phyloP scores from a whole-genome alignment of 495 filamentous ascomycete genomes.

The Lophiotrema nucula region DNA sequence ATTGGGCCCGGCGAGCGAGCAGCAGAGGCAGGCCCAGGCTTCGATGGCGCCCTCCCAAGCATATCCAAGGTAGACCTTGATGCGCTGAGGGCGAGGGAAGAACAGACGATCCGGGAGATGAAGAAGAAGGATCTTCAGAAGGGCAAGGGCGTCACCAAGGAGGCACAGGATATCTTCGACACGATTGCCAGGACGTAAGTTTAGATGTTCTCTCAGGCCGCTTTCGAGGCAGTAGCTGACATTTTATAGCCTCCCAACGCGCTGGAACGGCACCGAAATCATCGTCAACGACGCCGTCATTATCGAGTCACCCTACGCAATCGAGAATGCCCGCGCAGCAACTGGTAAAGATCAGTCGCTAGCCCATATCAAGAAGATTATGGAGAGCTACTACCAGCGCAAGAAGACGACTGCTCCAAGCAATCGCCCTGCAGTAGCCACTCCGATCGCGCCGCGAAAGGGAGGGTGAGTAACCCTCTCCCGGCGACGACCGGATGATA shows the following conservation, averaged over 20 bases:
- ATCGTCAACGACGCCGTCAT: conserved; percentile 65
- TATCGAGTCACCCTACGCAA: conserved; percentile 59
- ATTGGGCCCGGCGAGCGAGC: conserved; percentile 39
- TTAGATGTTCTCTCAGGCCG: background rate
- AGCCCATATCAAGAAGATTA: conserved; percentile 62
- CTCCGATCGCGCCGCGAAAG: conserved; percentile 37
- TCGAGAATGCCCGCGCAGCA: conserved; percentile 57
- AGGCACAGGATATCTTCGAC: conserved; percentile 71
- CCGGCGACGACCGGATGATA: too few species aligned
- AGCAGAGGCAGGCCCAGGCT: conserved; percentile 27
- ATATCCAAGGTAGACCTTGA: conserved; percentile 49
- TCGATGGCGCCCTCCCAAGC: conserved; percentile 35
- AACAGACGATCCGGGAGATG: conserved; percentile 52
- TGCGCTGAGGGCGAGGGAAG: conserved; percentile 55
- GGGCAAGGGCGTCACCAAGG: conserved; percentile 62
- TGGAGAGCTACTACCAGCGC: conserved; percentile 42
- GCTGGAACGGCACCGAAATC: conserved; percentile 63
- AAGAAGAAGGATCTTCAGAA: conserved; percentile 55
- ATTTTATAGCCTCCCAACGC: conserved; percentile 50
- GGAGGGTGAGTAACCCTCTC: conserved; percentile 36
- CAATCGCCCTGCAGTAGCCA: conserved; percentile 31
- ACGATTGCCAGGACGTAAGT: conserved; percentile 57
- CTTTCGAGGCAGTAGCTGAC: background rate
- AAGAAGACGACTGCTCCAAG: conserved; percentile 32
- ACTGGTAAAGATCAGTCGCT: conserved; percentile 53